Base-by-base conservation (phyloP, 108 stramenopile species). In the Nitzschia putrida region DNA sequence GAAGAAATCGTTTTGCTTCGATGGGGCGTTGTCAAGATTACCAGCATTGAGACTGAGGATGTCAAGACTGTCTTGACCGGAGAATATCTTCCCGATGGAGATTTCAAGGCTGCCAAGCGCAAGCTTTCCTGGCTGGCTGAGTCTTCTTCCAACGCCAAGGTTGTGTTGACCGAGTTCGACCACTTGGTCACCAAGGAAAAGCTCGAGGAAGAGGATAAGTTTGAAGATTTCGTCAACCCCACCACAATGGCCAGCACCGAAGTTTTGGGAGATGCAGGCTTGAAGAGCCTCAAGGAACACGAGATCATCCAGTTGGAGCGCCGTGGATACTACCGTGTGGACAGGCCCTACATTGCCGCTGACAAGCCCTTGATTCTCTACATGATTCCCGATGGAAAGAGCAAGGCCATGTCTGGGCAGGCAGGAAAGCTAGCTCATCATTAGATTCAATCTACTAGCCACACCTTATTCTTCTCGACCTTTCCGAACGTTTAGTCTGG, bases 251-350 rank as follows among this genome's bases (percentile, higher is more conserved):
- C 94, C 9, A 83, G 79, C 24, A 95, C 93, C 8, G 69, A 80
- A 52, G 92, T 90, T 0, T 77, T 90, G 60, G 93, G 93, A 25
- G 94, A 97, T 78, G 85, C 87, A 14, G 85, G 86, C 29, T 68
- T 93, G 43, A 91, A 88, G 69, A 83, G 77, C 10, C 57, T 95
- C 64, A 84, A 86, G 60, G 83, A 88, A 61, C 76, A 96, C 66
- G 94, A 97, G 18, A 88, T 99, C 52, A 91, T 99, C 60, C 98
- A 99, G 81, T 80, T 99, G 47, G 97, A 98, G 74, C 90, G 99
- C 57, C 86, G 98, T 61, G 99, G 98, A 21, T 97, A 92, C 87
- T 99, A 91, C 85, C 84, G 97, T 22, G 90, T 94, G 9, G 95
- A 97, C 71, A 61, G 81, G 20, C 84, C 97, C 0, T 93, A 95